Conservation (phyloP, 768 basidiomycete species). For the Clitopilus passeckerianus region DNA sequence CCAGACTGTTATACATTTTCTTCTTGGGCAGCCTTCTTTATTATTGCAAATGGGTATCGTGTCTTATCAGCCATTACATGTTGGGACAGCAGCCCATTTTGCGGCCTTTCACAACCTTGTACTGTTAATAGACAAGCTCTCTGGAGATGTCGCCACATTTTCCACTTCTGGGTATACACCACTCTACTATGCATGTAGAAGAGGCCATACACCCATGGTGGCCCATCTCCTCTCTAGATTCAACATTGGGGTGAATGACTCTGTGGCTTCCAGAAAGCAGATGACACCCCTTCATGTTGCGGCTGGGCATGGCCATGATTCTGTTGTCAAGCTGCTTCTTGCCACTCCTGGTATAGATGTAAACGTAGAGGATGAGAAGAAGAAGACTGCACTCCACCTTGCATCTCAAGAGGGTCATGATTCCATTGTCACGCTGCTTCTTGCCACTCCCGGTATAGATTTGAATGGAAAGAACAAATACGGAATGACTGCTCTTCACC, state of each 20-base stretch:
- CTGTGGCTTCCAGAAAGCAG: neutral
- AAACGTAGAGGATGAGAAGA: no score
- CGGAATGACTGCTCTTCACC: neutral
- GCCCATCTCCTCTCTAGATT: neutral
- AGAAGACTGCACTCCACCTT: no score
- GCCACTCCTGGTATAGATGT: neutral
- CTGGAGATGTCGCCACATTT: neutral
- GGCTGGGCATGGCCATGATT: neutral
- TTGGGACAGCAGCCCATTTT: no score
- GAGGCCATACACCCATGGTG: neutral
- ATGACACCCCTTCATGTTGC: neutral
- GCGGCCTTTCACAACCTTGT: neutral
- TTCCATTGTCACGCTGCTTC: no score
- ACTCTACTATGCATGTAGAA: neutral
- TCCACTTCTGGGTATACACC: neutral
- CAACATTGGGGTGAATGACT: neutral
- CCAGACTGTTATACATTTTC: no score
- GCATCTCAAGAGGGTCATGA: no score
- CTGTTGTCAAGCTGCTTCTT: neutral
- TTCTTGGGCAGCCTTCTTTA: no score
- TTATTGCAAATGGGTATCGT: no score
- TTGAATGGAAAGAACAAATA: neutral
- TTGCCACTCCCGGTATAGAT: neutral
- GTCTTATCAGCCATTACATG: no score
- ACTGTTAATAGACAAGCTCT: neutral